A percentile compares a stretch with the other conserved stretches of the same genome.
Evolutionary conservation across 2,329 filamentous ascomycete species (phyloP).

Genomic region (Cryphonectria nitschkei): DNA sequence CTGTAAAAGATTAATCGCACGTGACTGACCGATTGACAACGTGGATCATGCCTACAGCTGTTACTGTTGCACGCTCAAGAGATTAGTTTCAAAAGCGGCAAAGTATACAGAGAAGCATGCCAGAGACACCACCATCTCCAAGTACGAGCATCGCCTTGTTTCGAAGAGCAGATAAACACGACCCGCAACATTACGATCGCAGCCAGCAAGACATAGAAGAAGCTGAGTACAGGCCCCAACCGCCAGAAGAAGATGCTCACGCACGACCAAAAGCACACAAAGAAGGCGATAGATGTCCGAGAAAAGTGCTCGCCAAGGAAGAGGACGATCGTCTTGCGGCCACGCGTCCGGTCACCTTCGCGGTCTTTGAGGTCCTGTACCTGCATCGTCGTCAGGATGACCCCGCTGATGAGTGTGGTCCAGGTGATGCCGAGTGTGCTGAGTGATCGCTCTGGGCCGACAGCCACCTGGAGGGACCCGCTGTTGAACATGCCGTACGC

Average conservation of each 20-base stretch:
- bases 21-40: background rate
- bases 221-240: background rate
- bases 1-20: background rate
- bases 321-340: conserved; percentile 33
- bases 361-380: conserved; percentile 32
- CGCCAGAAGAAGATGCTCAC: conserved; percentile 4
- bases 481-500: conserved; percentile 35
- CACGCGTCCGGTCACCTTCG: conserved; percentile 33
- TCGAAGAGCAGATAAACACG: background rate
- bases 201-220: background rate
- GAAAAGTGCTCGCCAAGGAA: conserved; percentile 31
- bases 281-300: conserved; percentile 5
- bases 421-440: conserved; percentile 31
- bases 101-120: conserved; percentile 9
- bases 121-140: conserved; percentile 19
- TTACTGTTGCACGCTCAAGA: background rate
- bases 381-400: conserved; percentile 33
- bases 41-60: background rate
- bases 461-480: conserved; percentile 32
- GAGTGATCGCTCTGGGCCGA: conserved; percentile 28
- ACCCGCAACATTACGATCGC: conserved; percentile 1
- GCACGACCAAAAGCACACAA: conserved; percentile 15
- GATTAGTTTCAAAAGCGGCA: background rate
- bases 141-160: conserved; percentile 2
- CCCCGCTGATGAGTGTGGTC: conserved; percentile 32